These are phyloP conservation scores for Ustilago hordei DNA, from an alignment of 1,284 basidiomycete genomes.

Conservation along the genomic window DNA sequence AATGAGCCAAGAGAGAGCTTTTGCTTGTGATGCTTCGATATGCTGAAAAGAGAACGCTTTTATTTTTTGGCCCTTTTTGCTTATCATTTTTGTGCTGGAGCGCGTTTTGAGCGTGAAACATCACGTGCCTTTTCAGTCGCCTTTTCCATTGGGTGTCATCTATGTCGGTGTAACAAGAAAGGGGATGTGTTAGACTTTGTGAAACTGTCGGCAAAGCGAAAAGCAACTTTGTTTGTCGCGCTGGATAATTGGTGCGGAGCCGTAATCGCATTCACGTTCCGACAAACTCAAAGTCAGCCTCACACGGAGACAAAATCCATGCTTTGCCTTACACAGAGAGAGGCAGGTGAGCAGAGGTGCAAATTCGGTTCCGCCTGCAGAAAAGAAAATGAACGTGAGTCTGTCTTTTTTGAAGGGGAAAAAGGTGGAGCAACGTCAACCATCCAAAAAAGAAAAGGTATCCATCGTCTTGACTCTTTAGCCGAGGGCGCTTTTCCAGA, in stretches of 20 bases:
- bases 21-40: background rate
- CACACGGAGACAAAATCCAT: background rate
- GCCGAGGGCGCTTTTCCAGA: slow-evolving; percentile 4
- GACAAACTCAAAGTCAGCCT: background rate
- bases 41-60: background rate
- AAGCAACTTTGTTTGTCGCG: slow-evolving; percentile 1
- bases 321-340: background rate
- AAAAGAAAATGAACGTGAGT: too few relatives aligned
- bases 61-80: background rate
- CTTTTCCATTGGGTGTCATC: background rate
- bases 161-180: background rate
- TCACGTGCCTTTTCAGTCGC: slow-evolving; percentile 3
- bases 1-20: background rate
- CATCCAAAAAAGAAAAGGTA: background rate
- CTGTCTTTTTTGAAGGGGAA: too few relatives aligned
- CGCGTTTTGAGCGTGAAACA: slow-evolving; percentile 5
- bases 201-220: background rate
- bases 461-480: background rate
- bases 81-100: background rate
- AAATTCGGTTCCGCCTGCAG: too few relatives aligned
- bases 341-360: too few relatives aligned
- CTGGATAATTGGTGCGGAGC: slow-evolving; percentile 1
- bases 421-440: too few relatives aligned
- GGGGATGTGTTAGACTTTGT: too few relatives aligned
- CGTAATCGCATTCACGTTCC: slow-evolving; percentile 8